Base-by-base conservation (phyloP, 2,329 filamentous ascomycete species). In the Pseudogymnoascus sp. region DNA sequence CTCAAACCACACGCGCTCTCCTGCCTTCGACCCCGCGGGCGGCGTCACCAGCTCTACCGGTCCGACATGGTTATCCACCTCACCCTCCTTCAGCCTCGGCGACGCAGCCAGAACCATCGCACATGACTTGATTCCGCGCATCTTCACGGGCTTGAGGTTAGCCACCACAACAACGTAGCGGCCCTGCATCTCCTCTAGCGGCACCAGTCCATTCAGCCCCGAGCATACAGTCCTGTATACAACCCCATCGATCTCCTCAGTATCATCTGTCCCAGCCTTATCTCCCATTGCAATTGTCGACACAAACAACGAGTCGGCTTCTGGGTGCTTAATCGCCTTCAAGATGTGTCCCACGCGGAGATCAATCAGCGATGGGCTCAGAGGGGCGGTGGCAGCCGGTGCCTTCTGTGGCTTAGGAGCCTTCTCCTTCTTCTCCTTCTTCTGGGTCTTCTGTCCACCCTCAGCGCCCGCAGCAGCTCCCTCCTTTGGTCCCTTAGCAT, bases 121-220 rank as follows among this genome's bases (percentile, higher is more conserved):
- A 61, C 77, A 81, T 33, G 82, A 88, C 74, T 88, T 88, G 73
- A 90, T 83, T 68, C 94, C 94, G 66, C 94, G 90, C 94, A 99
- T 99, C 76, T 95, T 99, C 75, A 97, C 94, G 59, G 94, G 94
- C 82, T 99, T 99, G 69, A 99, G 84, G 77, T 99, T 99, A 82
- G 91, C 96, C 21, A 99, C 93, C 1, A 94, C 90, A 33, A 99
- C 84, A 64, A 99, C 90, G 79, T 95, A 96, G 74, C 94, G 90
- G 72, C 87, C 87, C 76, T 99, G 94, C 94, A 99, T 97, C 75
- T 96, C 91, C 75, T 90, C 91, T 55, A 99, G 82, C 0, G 94
- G 94, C 1, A 99, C 79, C 31, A 97, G 84, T 6, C 94, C 94
- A 75, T 96, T 97, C 67, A 99, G 83, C 29, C 94, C 94, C 1